Percentiles rank a stretch among this genome's conserved stretches.
Evolutionary conservation across 148 eudicot genomes (phyloP).

Genomic region (Rhododendron molle): DNA sequence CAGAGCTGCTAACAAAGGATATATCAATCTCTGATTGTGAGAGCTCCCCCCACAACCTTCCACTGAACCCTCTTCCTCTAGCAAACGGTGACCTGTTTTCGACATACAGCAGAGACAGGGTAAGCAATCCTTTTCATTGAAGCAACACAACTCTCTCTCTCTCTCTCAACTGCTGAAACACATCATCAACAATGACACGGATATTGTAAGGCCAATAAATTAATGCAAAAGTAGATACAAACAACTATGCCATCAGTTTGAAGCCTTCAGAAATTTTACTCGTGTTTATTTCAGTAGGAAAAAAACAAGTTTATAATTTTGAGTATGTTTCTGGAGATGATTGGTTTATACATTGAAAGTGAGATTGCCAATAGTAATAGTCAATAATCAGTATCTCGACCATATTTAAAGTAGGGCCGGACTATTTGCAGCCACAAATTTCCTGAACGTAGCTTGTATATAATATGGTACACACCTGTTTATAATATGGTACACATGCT

Average conservation of each 20-base stretch:
- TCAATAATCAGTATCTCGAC: neutral
- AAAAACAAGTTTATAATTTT: neutral
- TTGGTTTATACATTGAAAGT: neutral
- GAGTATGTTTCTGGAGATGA: neutral
- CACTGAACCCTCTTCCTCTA: conserved; percentile 27
- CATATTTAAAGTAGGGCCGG: neutral
- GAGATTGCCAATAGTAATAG: neutral
- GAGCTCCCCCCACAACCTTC: conserved; percentile 37
- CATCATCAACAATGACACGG: neutral
- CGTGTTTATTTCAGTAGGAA: neutral
- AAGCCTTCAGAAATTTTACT: neutral
- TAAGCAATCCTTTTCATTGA: neutral
- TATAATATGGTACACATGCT: too few relatives aligned
- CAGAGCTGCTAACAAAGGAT: conserved; percentile 79
- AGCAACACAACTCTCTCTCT: neutral
- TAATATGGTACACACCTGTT: too few relatives aligned
- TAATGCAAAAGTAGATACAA: neutral
- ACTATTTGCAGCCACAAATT: too few relatives aligned
- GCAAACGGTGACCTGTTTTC: conserved; percentile 45
- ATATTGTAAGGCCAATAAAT: neutral
- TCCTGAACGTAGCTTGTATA: too few relatives aligned
- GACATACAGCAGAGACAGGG: neutral
- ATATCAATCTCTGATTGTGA: conserved; percentile 63
- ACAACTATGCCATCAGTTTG: neutral
- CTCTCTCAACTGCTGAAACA: neutral